Percentiles rank a stretch among this genome's conserved stretches.
phyloP scores from a whole-genome alignment of 1,139 yeast genomes.

The Zygosaccharomyces sapae region DNA sequence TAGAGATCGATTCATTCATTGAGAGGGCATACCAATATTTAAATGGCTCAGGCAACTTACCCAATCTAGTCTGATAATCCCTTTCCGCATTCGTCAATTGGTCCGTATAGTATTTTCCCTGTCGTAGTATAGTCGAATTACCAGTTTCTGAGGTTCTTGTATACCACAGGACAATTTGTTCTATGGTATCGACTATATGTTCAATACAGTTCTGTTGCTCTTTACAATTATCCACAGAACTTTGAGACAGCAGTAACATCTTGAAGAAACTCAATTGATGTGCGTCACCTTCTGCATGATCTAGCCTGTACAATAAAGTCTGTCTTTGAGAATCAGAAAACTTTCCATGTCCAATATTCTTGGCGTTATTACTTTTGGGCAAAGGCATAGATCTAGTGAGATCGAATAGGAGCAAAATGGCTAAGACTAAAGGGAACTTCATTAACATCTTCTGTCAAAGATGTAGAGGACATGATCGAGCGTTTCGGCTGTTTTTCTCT shows the following conservation, averaged over 20 bases:
- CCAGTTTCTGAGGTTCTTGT: neutral
- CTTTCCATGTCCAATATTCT: neutral
- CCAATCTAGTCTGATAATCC: neutral
- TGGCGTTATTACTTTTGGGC: neutral
- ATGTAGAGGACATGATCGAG: too few species aligned
- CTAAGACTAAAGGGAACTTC: neutral
- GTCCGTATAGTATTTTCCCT: neutral
- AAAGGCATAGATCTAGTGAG: neutral
- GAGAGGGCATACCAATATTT: conserved; percentile 6
- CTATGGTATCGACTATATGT: conserved; percentile 8
- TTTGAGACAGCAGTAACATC: conserved; percentile 3
- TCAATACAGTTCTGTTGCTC: neutral
- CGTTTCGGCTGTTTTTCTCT: too few species aligned
- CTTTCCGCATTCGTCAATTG: neutral
- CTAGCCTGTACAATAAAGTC: conserved; percentile 7
- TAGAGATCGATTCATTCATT: conserved; percentile 1
- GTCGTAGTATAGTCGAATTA: neutral
- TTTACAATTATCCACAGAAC: conserved; percentile 1
- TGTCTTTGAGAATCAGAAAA: neutral
- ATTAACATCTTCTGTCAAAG: neutral
- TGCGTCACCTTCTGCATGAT: conserved; percentile 10
- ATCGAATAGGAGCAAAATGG: neutral
- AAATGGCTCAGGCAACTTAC: neutral
- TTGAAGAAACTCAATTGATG: conserved; percentile 7
- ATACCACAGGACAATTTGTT: conserved; percentile 8